These are phyloP conservation scores for Zygotorulaspora chibaensis DNA, from an alignment of 805 yeast genomes.

Conservation along the genomic window DNA sequence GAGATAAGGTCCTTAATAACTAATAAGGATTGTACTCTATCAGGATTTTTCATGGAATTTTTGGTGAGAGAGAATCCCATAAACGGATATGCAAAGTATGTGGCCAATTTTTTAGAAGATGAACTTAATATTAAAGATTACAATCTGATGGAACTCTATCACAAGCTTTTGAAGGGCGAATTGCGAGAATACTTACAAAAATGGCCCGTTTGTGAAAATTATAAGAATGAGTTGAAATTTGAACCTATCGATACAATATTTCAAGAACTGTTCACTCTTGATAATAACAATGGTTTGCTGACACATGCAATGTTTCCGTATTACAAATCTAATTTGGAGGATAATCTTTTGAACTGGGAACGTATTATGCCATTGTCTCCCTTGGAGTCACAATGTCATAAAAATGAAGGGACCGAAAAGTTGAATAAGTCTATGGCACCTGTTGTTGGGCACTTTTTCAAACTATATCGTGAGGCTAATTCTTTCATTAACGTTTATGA, in stretches of 20 bases:
- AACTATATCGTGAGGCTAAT: constrained; percentile 75
- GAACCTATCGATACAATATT: constrained; percentile 33
- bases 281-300: constrained; percentile 30
- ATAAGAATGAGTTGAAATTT: constrained; percentile 22
- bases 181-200: constrained; percentile 20
- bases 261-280: constrained; percentile 34
- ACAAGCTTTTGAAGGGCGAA: constrained; percentile 26
- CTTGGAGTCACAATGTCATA: not conserved
- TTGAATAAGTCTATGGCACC: constrained; percentile 46
- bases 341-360: constrained; percentile 32
- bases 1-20: constrained; percentile 27
- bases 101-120: constrained; percentile 25
- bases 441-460: constrained; percentile 52
- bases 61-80: constrained; percentile 35
- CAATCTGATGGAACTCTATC: constrained; percentile 32
- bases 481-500: constrained; percentile 63
- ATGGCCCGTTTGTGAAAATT: constrained; percentile 28
- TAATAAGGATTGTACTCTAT: constrained; percentile 25
- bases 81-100: constrained; percentile 30
- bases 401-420: constrained; percentile 16
- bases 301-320: constrained; percentile 33
- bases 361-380: constrained; percentile 18
- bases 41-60: constrained; percentile 33
- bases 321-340: constrained; percentile 31
- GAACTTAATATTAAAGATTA: constrained; percentile 26